Base-by-base conservation (phyloP, 2,329 filamentous ascomycete species). In the Aaosphaeria arxii region DNA sequence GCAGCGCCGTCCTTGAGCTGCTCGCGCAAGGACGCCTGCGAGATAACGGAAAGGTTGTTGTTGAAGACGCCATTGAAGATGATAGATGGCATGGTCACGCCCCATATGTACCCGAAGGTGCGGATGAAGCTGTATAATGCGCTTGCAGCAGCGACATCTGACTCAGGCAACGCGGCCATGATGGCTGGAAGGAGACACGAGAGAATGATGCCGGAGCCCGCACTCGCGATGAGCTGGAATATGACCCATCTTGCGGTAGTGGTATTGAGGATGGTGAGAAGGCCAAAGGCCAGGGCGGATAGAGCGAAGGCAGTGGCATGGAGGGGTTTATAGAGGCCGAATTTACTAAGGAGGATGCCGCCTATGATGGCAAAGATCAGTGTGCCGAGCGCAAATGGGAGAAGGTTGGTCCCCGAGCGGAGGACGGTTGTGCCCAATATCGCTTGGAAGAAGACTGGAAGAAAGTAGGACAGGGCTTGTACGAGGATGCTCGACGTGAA, bases 41-140 rank as follows among this genome's bases (percentile, higher is more conserved):
- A 42, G n/a, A 64, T 59, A 7, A 24, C 42, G 1, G 49, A 46
- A 0, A 59, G 44, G 0, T 62, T 44, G 1, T 43, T 30, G 1
- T 49, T 40, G 44, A 65, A 61, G 13, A 56, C 57, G 1, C 53
- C 31, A 41, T 67, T 66, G 53, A 69, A 69, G 4, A 67, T 45
- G 1, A 63, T 58, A 6, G 55, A 54, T 0, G 66, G 65, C 1
- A 67, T 51, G 0, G 64, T 57, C 28, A 66, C 59, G 30, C 66
- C 66, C 11, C 61, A 67, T 0, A 69, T 45, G 0, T 56, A 59
- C 3, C 64, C 64, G 0, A 56, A 58, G 5, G 57, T 54, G 4
- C 66, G 63, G 3, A 68, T 51, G 11, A 68, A 69, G 0, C 57
- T 59, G 59, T 61, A 68, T 0, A 62, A 55, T 1, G 58, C 63